Conservation (phyloP, 2,329 filamentous ascomycete species). For the Didymella keratinophila region DNA sequence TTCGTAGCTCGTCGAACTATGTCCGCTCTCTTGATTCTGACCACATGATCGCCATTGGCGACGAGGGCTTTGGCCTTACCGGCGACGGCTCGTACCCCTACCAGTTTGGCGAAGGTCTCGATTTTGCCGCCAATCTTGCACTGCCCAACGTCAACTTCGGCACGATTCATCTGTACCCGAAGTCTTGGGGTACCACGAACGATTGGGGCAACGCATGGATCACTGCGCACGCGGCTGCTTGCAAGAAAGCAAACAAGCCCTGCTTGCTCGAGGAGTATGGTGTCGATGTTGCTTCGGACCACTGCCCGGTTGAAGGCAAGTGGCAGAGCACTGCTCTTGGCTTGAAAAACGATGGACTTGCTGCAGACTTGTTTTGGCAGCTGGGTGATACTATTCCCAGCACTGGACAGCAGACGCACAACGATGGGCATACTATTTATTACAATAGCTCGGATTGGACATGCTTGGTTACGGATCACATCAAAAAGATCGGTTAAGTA, state of each 20-base stretch:
- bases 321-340: conserved; percentile 62
- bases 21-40: conserved; percentile 62
- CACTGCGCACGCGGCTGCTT: conserved; percentile 59
- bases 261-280: conserved; percentile 65
- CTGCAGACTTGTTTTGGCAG: conserved; percentile 59
- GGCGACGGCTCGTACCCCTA: conserved; percentile 46
- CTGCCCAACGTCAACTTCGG: conserved; percentile 62
- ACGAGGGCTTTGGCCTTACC: conserved; percentile 53
- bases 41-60: conserved; percentile 65
- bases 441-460: conserved; percentile 50
- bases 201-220: conserved; percentile 64
- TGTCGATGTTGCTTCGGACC: conserved; percentile 59
- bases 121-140: conserved; percentile 61
- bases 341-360: conserved; percentile 59
- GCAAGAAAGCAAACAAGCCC: conserved; percentile 57
- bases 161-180: conserved; percentile 64
- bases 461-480: conserved; percentile 31
- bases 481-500: conserved; percentile 23
- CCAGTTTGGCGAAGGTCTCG: conserved; percentile 58
- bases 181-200: conserved; percentile 62
- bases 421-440: conserved; percentile 66
- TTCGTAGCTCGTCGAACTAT: conserved; percentile 62
- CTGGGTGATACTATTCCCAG: conserved; percentile 59
- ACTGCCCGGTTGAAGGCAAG: conserved; percentile 55
- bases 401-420: conserved; percentile 60